Evolutionary conservation across 2,329 filamentous ascomycete genomes (phyloP).

Genomic region (Hansfordia pulvinata): DNA sequence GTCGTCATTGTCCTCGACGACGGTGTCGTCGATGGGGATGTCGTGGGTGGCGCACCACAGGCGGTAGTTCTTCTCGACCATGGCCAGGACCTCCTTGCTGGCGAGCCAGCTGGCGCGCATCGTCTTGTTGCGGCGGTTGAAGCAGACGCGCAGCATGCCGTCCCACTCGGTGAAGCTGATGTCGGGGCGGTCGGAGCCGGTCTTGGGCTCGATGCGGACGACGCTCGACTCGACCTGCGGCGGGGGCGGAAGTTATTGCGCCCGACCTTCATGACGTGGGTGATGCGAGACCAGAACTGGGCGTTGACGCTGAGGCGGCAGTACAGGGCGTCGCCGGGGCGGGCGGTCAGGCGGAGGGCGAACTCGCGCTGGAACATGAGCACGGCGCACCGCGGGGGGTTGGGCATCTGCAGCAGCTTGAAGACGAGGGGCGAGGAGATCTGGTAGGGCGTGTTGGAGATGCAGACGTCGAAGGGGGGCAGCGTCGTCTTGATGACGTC

Average conservation of each 20-base stretch:
- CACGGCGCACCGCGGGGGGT: conserved; percentile 69
- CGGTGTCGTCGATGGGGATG: conserved; percentile 59
- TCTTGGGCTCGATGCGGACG: conserved; percentile 79
- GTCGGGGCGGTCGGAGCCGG: conserved; percentile 60
- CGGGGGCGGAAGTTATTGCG: conserved; percentile 95
- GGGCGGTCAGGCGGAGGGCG: conserved; percentile 76
- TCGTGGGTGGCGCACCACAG: conserved; percentile 84
- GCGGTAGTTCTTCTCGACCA: conserved; percentile 80
- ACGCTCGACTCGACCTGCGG: conserved; percentile 87
- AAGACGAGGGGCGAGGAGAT: conserved; percentile 90
- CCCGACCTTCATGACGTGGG: conserved; percentile 77
- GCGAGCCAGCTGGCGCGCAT: conserved; percentile 70
- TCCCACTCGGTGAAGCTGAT: conserved; percentile 96
- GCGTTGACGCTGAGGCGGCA: conserved; percentile 84
- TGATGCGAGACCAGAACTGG: conserved; percentile 75
- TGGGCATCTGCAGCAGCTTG: conserved; percentile 69
- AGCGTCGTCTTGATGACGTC: conserved; percentile 85
- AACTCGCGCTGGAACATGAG: conserved; percentile 98
- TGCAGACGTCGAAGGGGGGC: conserved; percentile 62
- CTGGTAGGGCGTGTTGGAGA: conserved; percentile 58
- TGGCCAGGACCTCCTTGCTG: conserved; percentile 64
- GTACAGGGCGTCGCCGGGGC: conserved; percentile 79
- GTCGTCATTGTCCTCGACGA: conserved; percentile 29
- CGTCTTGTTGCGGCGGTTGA: conserved; percentile 76
- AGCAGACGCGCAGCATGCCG: conserved; percentile 69